Percentiles rank a stretch among this genome's conserved stretches.
These are phyloP conservation scores for Aureobasidium pullulans DNA, from an alignment of 2,329 filamentous ascomycete species.

Conservation along the genomic window DNA sequence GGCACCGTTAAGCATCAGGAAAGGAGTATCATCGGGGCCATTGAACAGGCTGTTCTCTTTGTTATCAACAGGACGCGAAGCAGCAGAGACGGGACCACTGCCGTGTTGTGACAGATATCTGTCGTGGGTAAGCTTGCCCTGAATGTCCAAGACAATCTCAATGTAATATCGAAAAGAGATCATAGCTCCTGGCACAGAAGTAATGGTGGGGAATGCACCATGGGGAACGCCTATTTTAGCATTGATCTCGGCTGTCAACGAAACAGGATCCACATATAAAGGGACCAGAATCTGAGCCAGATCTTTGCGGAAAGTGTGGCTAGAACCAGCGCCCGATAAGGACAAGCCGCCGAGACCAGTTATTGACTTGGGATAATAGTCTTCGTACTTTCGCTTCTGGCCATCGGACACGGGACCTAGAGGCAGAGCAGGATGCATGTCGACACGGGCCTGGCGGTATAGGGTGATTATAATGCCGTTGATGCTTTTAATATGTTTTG, in stretches of 20 bases:
- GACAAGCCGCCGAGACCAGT: conserved; percentile 83
- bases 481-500: conserved; percentile 81
- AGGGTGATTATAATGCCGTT: conserved; percentile 89
- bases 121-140: conserved; percentile 74
- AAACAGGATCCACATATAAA: conserved; percentile 75
- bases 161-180: conserved; percentile 92
- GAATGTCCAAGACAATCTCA: conserved; percentile 86
- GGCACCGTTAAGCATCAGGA: conserved; percentile 25
- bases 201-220: conserved; percentile 86
- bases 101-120: conserved; percentile 28
- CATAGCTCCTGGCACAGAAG: conserved; percentile 81
- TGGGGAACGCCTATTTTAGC: conserved; percentile 81
- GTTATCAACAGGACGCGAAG: not conserved
- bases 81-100: not conserved
- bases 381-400: conserved; percentile 65
- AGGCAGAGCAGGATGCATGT: conserved; percentile 62
- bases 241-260: conserved; percentile 70
- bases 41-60: conserved; percentile 8
- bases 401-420: conserved; percentile 56
- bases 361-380: conserved; percentile 79
- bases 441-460: conserved; percentile 84
- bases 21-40: conserved; percentile 12
- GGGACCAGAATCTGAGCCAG: conserved; percentile 82
- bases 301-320: conserved; percentile 92
- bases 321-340: conserved; percentile 76